Base-by-base conservation (phyloP, 345 rosid genomes). In the Ailanthus altissimus region DNA sequence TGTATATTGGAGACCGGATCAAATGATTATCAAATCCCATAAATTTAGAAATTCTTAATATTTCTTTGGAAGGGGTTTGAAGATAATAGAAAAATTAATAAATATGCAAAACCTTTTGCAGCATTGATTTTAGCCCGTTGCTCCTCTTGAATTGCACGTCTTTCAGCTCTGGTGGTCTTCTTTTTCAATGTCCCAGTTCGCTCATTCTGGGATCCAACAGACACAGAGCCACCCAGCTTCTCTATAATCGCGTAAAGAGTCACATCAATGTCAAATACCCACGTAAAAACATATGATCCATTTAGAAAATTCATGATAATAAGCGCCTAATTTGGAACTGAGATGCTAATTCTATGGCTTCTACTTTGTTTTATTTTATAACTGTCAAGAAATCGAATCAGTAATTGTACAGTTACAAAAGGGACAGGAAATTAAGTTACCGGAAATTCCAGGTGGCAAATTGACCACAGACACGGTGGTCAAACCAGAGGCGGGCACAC, bases 101-200 rank as follows among this genome's bases (percentile, higher is more conserved):
- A 32, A 56, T 56, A 77, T 28, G 40, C 57, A 63, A 32, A 6
- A 93, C 99, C 98, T 91, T 89, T 93, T n/a, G 97, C 88, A 75
- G 92, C 91, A 20, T 93, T 97, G 83, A 92, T 94, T 66, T 94
- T 97, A 79, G 98, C 96, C 57, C 98, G 83, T 78, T 95, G 99
- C 73, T 97, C 92, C 85, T 95, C 98, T 81, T 93, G 99, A 82
- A 92, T 70, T 25, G 99, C 94, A 74, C 98, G 90, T 80, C 98
- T 90, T 83, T 95, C 98, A 66, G 98, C 97, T 86, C 93, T 95
- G 2, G 96, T 85, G 50, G 94, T 87, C 76, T 95, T 91, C 84
- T 93, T 91, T 83, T 95, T 95, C 85, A 88, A 70, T 5, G 93
- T 82, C 69, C 82, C 76, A 79, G 82, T 83, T 53, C 68, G 88